phyloP scores from a whole-genome alignment of 2,329 filamentous ascomycete genomes.

The Exophiala bonariae region DNA sequence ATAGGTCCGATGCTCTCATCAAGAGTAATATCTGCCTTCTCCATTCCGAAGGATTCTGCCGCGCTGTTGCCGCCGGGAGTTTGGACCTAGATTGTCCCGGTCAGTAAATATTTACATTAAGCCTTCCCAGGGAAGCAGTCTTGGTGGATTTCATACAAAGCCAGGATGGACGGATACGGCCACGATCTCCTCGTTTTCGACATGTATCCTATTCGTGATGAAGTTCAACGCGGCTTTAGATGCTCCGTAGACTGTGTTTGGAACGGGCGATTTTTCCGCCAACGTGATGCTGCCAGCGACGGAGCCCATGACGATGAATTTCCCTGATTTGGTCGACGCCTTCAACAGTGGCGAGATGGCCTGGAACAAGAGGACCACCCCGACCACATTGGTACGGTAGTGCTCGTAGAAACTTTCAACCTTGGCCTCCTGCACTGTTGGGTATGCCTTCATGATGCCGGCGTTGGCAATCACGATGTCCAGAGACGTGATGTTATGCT shows the following conservation, averaged over 20 bases:
- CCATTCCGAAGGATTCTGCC: slow-evolving; percentile 19
- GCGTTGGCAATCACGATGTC: slow-evolving; percentile 58
- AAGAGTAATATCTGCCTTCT: slow-evolving; percentile 24
- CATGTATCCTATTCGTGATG: slow-evolving; percentile 37
- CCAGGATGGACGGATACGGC: slow-evolving; percentile 17
- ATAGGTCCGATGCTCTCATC: slow-evolving; percentile 26
- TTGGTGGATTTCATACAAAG: slow-evolving; percentile 6
- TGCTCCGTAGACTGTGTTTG: slow-evolving; percentile 39
- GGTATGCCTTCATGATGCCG: slow-evolving; percentile 35
- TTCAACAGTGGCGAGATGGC: slow-evolving; percentile 43
- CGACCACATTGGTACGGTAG: slow-evolving; percentile 37
- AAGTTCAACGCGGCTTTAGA: slow-evolving; percentile 45
- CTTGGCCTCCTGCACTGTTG: slow-evolving; percentile 20
- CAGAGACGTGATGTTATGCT: slow-evolving; percentile 41
- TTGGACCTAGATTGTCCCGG: slow-evolving; percentile 20
- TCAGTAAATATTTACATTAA: not conserved
- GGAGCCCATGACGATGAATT: slow-evolving; percentile 17
- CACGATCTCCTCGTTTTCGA: slow-evolving; percentile 32
- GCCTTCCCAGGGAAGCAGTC: not conserved
- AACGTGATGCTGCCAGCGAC: slow-evolving; percentile 3
- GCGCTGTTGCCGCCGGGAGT: slow-evolving; percentile 29
- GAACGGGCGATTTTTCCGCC: slow-evolving; percentile 4
- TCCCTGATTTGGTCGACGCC: slow-evolving; percentile 22
- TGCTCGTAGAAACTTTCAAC: slow-evolving; percentile 30
- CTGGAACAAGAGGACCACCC: slow-evolving; percentile 47